These are phyloP conservation scores for Penicillium dipodomyicola DNA, from an alignment of 495 filamentous ascomycete species.

Conservation along the genomic window DNA sequence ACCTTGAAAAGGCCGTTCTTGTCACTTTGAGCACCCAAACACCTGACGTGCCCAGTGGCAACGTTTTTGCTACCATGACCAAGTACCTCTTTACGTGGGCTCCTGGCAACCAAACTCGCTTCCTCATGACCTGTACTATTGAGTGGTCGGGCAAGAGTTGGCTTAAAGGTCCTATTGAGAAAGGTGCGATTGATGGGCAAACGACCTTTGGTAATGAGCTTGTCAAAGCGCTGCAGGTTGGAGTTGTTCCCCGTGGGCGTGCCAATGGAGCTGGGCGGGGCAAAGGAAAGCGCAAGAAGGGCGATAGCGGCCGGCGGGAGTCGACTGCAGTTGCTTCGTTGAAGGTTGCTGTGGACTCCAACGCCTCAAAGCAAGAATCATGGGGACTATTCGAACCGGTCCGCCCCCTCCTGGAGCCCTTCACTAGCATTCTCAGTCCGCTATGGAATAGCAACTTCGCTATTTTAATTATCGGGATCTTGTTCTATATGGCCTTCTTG, in stretches of 20 bases:
- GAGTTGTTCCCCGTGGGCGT: constrained; percentile 63
- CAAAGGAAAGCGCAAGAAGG: constrained; percentile 58
- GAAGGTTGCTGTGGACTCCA: constrained; percentile 43
- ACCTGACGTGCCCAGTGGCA: constrained; percentile 92
- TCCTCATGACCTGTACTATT: constrained; percentile 82
- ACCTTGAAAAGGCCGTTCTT: constrained; percentile 82
- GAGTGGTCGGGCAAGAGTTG: constrained; percentile 99
- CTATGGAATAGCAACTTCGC: constrained; percentile 68
- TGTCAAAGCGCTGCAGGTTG: constrained; percentile 66
- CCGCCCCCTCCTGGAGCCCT: constrained; percentile 64
- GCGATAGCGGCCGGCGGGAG: constrained; percentile 33
- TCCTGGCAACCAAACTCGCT: constrained; percentile 73
- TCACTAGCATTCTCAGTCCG: constrained; percentile 66
- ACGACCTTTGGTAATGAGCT: constrained; percentile 74
- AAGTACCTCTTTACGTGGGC: constrained; percentile 94
- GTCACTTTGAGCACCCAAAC: constrained; percentile 81
- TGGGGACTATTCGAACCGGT: constrained; percentile 85
- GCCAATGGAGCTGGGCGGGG: constrained; percentile 35
- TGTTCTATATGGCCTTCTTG: constrained; percentile 58
- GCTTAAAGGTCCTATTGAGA: constrained; percentile 96
- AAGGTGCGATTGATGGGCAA: constrained; percentile 91
- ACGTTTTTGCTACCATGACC: constrained; percentile 86
- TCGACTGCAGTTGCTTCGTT: constrained; percentile 39
- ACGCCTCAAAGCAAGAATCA: constrained; percentile 41
- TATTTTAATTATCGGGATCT: constrained; percentile 48